Evolutionary conservation across 2,329 filamentous ascomycete species (phyloP).

Genomic region (Aureobasidium sp.): DNA sequence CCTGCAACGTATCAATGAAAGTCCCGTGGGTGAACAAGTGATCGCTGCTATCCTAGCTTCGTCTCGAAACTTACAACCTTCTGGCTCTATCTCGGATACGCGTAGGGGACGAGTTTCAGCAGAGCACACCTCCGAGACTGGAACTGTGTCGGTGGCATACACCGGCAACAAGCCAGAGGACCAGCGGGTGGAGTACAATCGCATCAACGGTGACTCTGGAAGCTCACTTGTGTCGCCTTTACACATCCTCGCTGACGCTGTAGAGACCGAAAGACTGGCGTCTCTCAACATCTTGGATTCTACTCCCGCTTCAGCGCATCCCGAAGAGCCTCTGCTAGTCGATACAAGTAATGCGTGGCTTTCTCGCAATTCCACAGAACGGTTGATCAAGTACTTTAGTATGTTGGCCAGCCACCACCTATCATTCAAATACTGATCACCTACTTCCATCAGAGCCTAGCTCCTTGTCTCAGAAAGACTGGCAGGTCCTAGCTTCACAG

Average conservation of each 20-base stretch:
- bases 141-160: not conserved
- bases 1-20: not conserved
- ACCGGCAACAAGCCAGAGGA: not conserved
- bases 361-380: not conserved
- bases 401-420: not conserved
- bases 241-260: not conserved
- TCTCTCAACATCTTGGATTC: not conserved
- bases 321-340: not conserved
- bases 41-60: not conserved
- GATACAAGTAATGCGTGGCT: not conserved
- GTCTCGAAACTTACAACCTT: not conserved
- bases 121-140: not conserved
- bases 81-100: not conserved
- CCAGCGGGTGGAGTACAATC: not conserved
- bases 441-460: not conserved
- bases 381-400: slow-evolving; percentile 2
- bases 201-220: not conserved
- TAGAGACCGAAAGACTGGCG: slow-evolving; percentile 2
- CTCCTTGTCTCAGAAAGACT: not conserved
- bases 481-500: not conserved
- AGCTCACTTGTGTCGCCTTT: not conserved
- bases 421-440: not conserved
- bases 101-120: not conserved
- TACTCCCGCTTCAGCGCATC: not conserved
- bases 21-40: not conserved